Base-by-base conservation (phyloP, 2,329 filamentous ascomycete species). In the Fusarium burgessii region DNA sequence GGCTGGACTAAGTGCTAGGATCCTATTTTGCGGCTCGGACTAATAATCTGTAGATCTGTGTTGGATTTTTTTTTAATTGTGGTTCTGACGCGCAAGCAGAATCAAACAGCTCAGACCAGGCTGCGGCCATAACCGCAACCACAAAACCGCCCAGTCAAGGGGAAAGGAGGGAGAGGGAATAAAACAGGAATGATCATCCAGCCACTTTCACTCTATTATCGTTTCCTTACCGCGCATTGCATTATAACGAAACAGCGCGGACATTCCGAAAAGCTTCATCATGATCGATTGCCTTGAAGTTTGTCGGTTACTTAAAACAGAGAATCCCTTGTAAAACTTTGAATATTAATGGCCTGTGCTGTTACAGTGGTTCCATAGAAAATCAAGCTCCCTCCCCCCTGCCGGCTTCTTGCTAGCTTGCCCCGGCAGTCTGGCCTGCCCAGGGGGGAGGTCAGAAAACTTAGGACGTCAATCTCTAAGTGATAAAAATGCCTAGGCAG, bases 21-120 rank as follows among this genome's bases (percentile, higher is more conserved):
- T 67, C 58, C 15, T 55, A 40, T 67, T 29, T 67, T 67, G 64
- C 49, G 64, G 56, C 64, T 67, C 63, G 56, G 64, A 49, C 64
- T 67, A 67, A 65, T 58, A 58, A 52, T 49, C 23, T 68, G 64
- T 54, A 68, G 64, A 67, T 67, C 64, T 67, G 63, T 68, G 42
- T 57, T 68, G 25, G 62, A 41, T 58, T 38, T 61, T 38, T 61
- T 65, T 56, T 51, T 51, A 27, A 51, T 60, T 62, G 64, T 67
- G 64, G 64, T 62, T 62, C 64, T 68, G 64, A 67, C 64, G 64
- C 64, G 64, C 64, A 67, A 67, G 64, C 64, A 63, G 52, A 62
- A 66, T 66, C 57, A 62, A 67, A 25, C 47, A 67, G 56, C 64
- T 40, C 63, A 62, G 64, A 43, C 64, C 64, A 67, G 33, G 63